Base-by-base conservation (phyloP, 192 early-diverging fungal species). In the Rhizoclosmatium sp. region DNA sequence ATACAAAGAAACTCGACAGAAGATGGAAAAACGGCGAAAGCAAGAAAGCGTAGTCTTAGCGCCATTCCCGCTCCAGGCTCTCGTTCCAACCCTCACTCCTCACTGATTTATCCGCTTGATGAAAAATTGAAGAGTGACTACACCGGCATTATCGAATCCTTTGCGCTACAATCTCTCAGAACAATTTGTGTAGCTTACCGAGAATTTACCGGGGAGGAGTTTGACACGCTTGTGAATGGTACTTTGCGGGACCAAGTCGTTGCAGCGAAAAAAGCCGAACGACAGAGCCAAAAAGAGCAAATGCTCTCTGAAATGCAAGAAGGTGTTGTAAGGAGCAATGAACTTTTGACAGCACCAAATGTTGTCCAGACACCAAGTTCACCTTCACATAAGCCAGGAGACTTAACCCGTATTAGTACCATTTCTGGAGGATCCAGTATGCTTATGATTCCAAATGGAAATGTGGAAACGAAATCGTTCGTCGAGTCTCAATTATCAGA, bases 121-220 rank as follows among this genome's bases (percentile, higher is more conserved):
- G 3, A 41, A 2, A 71, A 73, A 62, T 59, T 73, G 21, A 45
- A 39, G 21, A 47, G 19, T 40, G 78, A 78, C 21, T 79, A 78
- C 45, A 69, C 81, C 14, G 71, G 84, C 10, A 85, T 90, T 23
- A 95, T 97, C 40, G 83, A 91, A 54, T 80, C 75, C 19, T 97
- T 92, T 81, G 94, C 96, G n/a, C 84, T 86, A 16, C 87, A 92
- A 54, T 91, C 94, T n/a, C 89, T 99, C 54, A 94, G 98, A 65
- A 99, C 97, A 5, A 96, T 99, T 76, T 92, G 89, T 71, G 72
- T 96, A 66, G 95, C 93, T 2, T 98, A 84, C 62, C 79, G 81
- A 14, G 72, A 79, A 76, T 69, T 68, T 79, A 21, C 21, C 48
- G 81, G 47, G 56, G 72, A 48, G 14, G 77, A 82, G 71, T 69